phyloP scores from a whole-genome alignment of 2,329 filamentous ascomycete genomes.

The Alternaria tenuissima region DNA sequence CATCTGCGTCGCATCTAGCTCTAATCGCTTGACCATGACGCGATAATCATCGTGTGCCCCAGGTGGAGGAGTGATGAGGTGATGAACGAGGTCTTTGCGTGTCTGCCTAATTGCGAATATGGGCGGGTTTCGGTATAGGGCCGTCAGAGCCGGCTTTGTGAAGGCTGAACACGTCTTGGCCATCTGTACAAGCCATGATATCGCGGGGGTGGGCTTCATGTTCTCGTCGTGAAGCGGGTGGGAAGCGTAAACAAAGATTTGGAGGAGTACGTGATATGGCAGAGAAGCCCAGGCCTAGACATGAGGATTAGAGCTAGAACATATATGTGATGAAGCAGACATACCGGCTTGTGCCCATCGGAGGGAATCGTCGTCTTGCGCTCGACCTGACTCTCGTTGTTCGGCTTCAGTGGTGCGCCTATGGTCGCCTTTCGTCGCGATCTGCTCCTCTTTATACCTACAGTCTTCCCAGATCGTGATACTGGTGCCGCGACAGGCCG shows the following conservation, averaged over 20 bases:
- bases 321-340: background rate
- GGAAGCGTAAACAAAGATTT: slow-evolving; percentile 75
- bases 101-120: slow-evolving; percentile 63
- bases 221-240: slow-evolving; percentile 62
- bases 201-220: slow-evolving; percentile 54
- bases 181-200: slow-evolving; percentile 70
- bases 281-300: slow-evolving; percentile 54
- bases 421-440: slow-evolving; percentile 27
- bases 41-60: slow-evolving; percentile 65
- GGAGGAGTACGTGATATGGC: slow-evolving; percentile 73
- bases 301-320: background rate
- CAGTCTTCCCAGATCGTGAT: slow-evolving; percentile 20
- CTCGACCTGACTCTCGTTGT: slow-evolving; percentile 12
- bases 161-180: slow-evolving; percentile 70
- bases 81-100: slow-evolving; percentile 55
- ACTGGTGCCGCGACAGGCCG: slow-evolving; percentile 14
- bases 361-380: slow-evolving; percentile 30
- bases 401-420: slow-evolving; percentile 41
- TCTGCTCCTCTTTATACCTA: slow-evolving; percentile 10
- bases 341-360: slow-evolving; percentile 34
- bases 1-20: slow-evolving; percentile 70
- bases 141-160: slow-evolving; percentile 75
- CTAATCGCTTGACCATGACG: slow-evolving; percentile 73
- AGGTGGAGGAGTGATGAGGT: slow-evolving; percentile 62
- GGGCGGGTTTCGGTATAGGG: slow-evolving; percentile 74